Base-by-base conservation (phyloP, 1,284 basidiomycete genomes). In the Xerocomus minutiporus region DNA sequence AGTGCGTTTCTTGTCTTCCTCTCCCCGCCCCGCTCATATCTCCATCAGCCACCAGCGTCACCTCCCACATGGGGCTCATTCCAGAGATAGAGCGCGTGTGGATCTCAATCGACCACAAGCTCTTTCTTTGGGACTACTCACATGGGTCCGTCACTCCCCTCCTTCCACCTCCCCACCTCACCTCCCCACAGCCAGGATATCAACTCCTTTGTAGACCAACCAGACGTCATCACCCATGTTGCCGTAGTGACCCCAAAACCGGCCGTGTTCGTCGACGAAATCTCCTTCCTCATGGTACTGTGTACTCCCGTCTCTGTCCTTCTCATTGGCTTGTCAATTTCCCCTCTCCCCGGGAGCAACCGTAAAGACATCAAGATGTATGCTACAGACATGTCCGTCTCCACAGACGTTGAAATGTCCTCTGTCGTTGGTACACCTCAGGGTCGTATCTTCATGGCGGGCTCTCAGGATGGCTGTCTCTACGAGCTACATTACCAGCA, bases 51-150 rank as follows among this genome's bases (percentile, higher is more conserved):
- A 76, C 80, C 31, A 81, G 73, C 63, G 77, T 84, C 50, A 80
- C 79, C 12, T 81, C 84, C 20, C 78, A 81, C 61, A 94, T 97
- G 89, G 96, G 96, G 9, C 72, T 99, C 51, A 84, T 99, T 65
- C 87, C 94, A 31, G 91, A 95, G 62, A 92, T 99, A 58, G 92
- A 93, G 61, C 82, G 94, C 47, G 95, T 92, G 0, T 99, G 95
- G 93, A 91, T 98, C 61, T 88, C 92, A 9, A 88, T 98, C 57
- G 93, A 97, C 74, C 88, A 96, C 70, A 91, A 92, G 63, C 77
- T 99, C 39, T 93, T 97, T 65, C 75, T 99, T 28, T 99, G 97
- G 97, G 93, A 98, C 71, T 99, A 98, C 70, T 75, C 86, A 47
- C 91, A 97, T 64, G 91, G 91, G 87, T 93, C 63, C 57, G 84